Percentiles rank a stretch among this genome's conserved stretches.
Evolutionary conservation across 2,329 filamentous ascomycete species (phyloP).

Genomic region (Fusarium domesticum): DNA sequence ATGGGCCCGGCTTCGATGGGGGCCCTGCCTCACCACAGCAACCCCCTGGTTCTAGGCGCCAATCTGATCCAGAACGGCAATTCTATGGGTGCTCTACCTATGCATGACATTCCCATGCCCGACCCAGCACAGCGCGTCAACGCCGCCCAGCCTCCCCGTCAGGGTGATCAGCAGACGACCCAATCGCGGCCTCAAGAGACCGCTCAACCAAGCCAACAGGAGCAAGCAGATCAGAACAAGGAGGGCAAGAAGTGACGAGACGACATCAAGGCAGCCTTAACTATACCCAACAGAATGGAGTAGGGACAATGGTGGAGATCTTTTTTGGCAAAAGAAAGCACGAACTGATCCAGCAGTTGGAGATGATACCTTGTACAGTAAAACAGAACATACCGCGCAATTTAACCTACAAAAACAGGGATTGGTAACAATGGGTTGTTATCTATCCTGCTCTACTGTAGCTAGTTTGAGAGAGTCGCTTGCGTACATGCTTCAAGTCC

Average conservation of each 20-base stretch:
- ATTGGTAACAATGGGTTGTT: neutral
- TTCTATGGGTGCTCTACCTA: slow-evolving; percentile 10
- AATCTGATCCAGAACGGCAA: slow-evolving; percentile 15
- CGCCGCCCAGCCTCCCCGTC: slow-evolving; percentile 5
- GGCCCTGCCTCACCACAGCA: slow-evolving; percentile 25
- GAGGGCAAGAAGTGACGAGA: slow-evolving; percentile 2
- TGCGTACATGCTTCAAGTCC: too few relatives aligned
- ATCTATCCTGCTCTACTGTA: too few relatives aligned
- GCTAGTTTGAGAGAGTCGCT: too few relatives aligned
- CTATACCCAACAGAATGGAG: too few relatives aligned
- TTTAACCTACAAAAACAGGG: slow-evolving; percentile 1
- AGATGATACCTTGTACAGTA: slow-evolving; percentile 14
- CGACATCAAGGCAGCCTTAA: neutral
- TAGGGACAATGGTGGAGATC: neutral
- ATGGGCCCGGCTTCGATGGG: slow-evolving; percentile 24
- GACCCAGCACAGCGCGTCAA: slow-evolving; percentile 16
- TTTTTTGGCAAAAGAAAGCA: neutral
- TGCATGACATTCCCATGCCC: slow-evolving; percentile 14
- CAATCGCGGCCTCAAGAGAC: slow-evolving; percentile 3
- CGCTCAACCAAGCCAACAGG: slow-evolving; percentile 6
- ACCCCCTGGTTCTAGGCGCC: slow-evolving; percentile 24
- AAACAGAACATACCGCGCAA: slow-evolving; percentile 1
- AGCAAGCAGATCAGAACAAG: slow-evolving; percentile 4
- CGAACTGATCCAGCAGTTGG: too few relatives aligned
- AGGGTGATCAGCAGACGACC: slow-evolving; percentile 4